Conservation (phyloP, 306 rosid genomes). For the Fragaria ananassa region DNA sequence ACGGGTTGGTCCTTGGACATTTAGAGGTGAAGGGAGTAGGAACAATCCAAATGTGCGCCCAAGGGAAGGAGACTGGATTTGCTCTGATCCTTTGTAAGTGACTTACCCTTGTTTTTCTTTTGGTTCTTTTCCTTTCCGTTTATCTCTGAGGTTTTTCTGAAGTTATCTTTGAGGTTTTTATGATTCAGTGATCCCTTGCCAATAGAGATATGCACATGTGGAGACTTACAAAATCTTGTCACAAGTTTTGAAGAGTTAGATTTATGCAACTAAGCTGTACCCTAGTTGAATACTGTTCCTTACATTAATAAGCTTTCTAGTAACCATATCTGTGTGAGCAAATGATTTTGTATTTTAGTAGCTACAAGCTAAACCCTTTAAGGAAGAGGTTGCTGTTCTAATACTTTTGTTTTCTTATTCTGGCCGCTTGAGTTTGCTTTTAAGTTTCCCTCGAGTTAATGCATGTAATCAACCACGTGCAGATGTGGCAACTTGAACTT, state of each 20-base stretch:
- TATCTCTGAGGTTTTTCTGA: neutral
- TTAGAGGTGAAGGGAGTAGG: conserved; percentile 72
- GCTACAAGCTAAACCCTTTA: neutral
- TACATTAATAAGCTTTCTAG: neutral
- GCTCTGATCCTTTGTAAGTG: conserved; percentile 74
- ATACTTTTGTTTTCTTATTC: neutral
- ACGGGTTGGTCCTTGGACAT: conserved; percentile 51
- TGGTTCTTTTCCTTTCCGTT: neutral
- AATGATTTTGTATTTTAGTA: neutral
- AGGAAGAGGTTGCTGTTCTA: neutral
- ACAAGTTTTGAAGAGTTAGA: neutral
- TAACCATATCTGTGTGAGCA: neutral
- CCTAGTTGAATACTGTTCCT: neutral
- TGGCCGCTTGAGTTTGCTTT: neutral
- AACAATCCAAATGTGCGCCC: conserved; percentile 91
- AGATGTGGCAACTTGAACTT: conserved; percentile 92
- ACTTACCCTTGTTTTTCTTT: neutral
- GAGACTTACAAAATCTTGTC: neutral
- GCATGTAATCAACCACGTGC: conserved; percentile 11
- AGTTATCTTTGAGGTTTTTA: neutral
- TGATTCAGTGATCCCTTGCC: neutral
- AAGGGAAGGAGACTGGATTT: conserved; percentile 91
- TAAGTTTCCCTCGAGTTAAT: neutral
- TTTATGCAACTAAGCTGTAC: neutral
- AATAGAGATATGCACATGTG: neutral